Percentiles rank a stretch among this genome's conserved stretches.
phyloP scores from a whole-genome alignment of 192 early-diverging fungal genomes.

The Backusella circina region DNA sequence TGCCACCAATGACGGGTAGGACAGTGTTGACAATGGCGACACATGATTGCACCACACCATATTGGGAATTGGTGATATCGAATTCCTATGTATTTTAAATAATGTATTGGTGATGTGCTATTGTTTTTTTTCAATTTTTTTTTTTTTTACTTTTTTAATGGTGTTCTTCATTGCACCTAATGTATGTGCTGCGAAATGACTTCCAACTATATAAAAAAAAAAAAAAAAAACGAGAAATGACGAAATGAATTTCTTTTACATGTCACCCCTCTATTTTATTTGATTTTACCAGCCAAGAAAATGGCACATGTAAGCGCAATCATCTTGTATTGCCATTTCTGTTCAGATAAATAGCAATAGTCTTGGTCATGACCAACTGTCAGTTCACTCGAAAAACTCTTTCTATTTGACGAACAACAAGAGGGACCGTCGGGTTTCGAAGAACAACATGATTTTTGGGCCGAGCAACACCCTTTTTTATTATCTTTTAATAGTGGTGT shows the following conservation, averaged over 20 bases:
- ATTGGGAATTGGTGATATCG: slow-evolving; percentile 57
- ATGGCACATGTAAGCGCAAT: slow-evolving; percentile 57
- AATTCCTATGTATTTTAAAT: slow-evolving; percentile 53
- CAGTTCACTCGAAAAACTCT: neutral
- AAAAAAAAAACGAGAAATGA: neutral
- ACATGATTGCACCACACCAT: slow-evolving; percentile 62
- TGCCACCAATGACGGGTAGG: slow-evolving; percentile 49
- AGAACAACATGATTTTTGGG: slow-evolving; percentile 5
- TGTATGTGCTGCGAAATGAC: slow-evolving; percentile 72
- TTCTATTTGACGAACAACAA: slow-evolving; percentile 5
- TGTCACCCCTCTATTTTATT: neutral
- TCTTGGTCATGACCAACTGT: neutral
- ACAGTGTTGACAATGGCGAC: slow-evolving; percentile 58
- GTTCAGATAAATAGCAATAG: slow-evolving; percentile 19
- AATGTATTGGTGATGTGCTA: neutral
- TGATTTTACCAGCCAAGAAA: slow-evolving; percentile 56
- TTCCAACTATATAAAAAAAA: slow-evolving; percentile 49
- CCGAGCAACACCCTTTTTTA: neutral
- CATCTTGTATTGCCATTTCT: slow-evolving; percentile 48
- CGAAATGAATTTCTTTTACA: neutral
- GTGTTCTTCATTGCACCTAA: slow-evolving; percentile 72
- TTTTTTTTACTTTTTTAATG: slow-evolving; percentile 63
- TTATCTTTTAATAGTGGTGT: neutral
- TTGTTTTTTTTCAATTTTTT: neutral
- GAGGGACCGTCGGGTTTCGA: neutral